Conservation (phyloP, 805 yeast genomes). For the Candida incommunis region DNA sequence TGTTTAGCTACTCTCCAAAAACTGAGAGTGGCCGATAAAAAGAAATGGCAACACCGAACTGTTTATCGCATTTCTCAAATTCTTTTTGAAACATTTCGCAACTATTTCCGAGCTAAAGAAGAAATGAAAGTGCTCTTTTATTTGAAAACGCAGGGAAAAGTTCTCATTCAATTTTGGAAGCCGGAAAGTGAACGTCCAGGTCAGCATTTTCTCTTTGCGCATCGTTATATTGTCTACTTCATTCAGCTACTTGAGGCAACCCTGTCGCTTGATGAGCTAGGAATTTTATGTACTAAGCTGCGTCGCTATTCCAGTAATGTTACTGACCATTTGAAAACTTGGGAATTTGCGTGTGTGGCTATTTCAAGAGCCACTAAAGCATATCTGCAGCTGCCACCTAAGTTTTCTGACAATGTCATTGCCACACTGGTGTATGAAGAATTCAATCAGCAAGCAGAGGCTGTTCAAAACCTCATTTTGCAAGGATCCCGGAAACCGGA, state of each 20-base stretch:
- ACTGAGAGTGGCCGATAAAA: slow-evolving; percentile 49
- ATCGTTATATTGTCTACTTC: slow-evolving; percentile 51
- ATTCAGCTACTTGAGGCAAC: slow-evolving; percentile 39
- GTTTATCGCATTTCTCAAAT: slow-evolving; percentile 56
- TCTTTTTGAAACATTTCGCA: slow-evolving; percentile 36
- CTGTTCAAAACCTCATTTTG: slow-evolving; percentile 13
- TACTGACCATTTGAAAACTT: slow-evolving; percentile 45
- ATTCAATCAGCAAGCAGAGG: slow-evolving; percentile 25
- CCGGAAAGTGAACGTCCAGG: slow-evolving; percentile 90
- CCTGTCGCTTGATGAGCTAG: slow-evolving; percentile 44
- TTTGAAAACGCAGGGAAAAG: slow-evolving; percentile 48
- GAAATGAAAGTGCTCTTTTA: slow-evolving; percentile 54
- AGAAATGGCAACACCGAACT: slow-evolving; percentile 88
- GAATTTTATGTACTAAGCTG: slow-evolving; percentile 54
- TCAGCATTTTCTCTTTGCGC: slow-evolving; percentile 69
- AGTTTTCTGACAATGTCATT: slow-evolving; percentile 39
- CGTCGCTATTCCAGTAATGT: slow-evolving; percentile 67
- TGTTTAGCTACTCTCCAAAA: slow-evolving; percentile 34
- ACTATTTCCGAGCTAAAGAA: slow-evolving; percentile 39
- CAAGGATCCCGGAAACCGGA: slow-evolving; percentile 5
- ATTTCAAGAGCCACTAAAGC: slow-evolving; percentile 39
- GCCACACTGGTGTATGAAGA: slow-evolving; percentile 29
- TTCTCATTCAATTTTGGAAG: slow-evolving; percentile 79
- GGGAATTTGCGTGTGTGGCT: slow-evolving; percentile 47
- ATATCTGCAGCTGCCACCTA: slow-evolving; percentile 28